Conservation (phyloP, 78 protist genomes). For the Cavenderia fasciculata region DNA sequence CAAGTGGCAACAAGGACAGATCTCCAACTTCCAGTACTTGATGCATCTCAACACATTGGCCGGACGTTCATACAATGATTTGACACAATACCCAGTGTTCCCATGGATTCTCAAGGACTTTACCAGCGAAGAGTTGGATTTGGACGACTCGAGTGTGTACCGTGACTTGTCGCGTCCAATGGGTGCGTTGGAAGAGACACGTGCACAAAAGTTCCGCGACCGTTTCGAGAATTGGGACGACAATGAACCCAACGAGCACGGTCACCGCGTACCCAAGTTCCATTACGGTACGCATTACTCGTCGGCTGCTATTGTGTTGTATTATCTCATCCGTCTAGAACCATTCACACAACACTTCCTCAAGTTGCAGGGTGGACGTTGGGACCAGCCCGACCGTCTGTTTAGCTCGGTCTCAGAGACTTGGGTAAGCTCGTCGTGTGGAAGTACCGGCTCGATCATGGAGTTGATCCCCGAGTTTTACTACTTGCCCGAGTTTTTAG, state of each 20-base stretch:
- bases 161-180: constrained; percentile 97
- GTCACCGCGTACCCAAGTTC: constrained; percentile 81
- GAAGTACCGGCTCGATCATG: constrained; percentile 85
- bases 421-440: constrained; percentile 69
- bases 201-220: constrained; percentile 73
- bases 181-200: constrained; percentile 89
- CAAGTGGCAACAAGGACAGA: constrained; percentile 84
- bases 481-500: constrained; percentile 76
- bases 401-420: constrained; percentile 86
- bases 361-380: constrained; percentile 91
- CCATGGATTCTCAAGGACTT: constrained; percentile 97
- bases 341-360: constrained; percentile 92
- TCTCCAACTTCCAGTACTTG: constrained; percentile 93
- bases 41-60: constrained; percentile 92
- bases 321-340: constrained; percentile 95
- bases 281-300: constrained; percentile 97
- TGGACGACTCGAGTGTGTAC: constrained; percentile 79
- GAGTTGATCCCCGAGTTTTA: constrained; percentile 96
- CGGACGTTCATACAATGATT: constrained; percentile 91
- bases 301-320: constrained; percentile 83
- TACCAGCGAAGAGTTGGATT: constrained; percentile 78
- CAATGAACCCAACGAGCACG: constrained; percentile 59
- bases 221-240: constrained; percentile 80
- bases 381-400: constrained; percentile 96
- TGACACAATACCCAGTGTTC: constrained; percentile 96